Base-by-base conservation (phyloP, 495 filamentous ascomycete species). In the Astrothelium macrocarpum region DNA sequence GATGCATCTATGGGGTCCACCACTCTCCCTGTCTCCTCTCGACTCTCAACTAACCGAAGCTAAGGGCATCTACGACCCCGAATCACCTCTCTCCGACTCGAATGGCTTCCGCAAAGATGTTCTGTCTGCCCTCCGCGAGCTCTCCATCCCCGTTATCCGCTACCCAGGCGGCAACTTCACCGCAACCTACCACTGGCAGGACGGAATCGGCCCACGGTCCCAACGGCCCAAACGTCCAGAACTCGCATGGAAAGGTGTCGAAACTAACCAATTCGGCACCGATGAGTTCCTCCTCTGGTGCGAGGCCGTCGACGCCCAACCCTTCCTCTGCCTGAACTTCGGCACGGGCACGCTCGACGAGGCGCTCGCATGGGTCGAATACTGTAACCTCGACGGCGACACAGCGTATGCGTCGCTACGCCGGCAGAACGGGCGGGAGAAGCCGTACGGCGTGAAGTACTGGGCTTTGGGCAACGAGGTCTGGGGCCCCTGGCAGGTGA, bases 261-360 rank as follows among this genome's bases (percentile, higher is more conserved):
- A 92, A 77, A 82, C 80, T 1, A 91, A 92, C 73, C 77, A 85
- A 64, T 90, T 92, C 68, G 89, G 88, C 36, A 92, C 88, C 3
- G 88, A 92, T 73, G 89, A 91, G 76, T 92, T 92, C 74, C 80
- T 92, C 80, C 80, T 84, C 58, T 92, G 89, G 89, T 88, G 87
- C 46, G 80, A 84, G 65, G 75, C 80, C 2, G 78, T 90, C 23
- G 81, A 81, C 9, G 84, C 86, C 0, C 84, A 91, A 75, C 88
- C 89, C 2, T 91, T 89, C 67, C 75, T 92, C 32, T 84, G 81
- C 66, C 75, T 92, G 64, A 92, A 92, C 76, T 83, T 92, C 70
- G 88, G 86, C 59, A 90, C 87, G 56, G 67, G 74, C 14, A 90
- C 87, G 20, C 77, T 91, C 5, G 85, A 90, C 71, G 87, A 90